Conservation (phyloP, 2,329 filamentous ascomycete genomes). For the Microdochium bolleyi region DNA sequence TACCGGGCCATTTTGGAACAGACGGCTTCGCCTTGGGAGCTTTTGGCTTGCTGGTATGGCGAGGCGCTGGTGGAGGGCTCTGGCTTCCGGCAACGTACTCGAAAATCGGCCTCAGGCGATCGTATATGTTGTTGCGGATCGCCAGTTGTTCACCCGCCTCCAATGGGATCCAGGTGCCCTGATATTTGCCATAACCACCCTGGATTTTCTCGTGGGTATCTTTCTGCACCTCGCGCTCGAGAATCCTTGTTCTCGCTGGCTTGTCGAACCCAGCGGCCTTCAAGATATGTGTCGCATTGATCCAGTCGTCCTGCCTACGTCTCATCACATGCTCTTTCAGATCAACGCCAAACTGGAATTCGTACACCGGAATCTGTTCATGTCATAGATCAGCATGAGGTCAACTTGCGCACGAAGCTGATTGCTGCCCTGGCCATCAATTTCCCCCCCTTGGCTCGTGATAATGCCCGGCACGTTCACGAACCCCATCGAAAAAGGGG, state of each 20-base stretch:
- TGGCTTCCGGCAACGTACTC: constrained; percentile 78
- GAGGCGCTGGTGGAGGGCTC: constrained; percentile 87
- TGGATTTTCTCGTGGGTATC: constrained; percentile 96
- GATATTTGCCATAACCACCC: constrained; percentile 97
- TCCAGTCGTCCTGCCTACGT: constrained; percentile 87
- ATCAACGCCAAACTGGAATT: constrained; percentile 78
- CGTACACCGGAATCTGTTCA: constrained; percentile 81
- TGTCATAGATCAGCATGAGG: constrained; percentile 1
- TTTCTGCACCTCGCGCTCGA: constrained; percentile 95
- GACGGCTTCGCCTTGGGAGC: constrained; percentile 56
- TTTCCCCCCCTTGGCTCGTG: too few relatives aligned
- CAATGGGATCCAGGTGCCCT: constrained; percentile 96
- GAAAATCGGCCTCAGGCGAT: constrained; percentile 80
- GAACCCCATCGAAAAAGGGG: too few relatives aligned
- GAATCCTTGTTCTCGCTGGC: constrained; percentile 84
- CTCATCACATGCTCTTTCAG: constrained; percentile 89
- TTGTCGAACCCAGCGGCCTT: constrained; percentile 98
- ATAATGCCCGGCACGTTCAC: too few relatives aligned
- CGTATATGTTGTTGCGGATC: constrained; percentile 76
- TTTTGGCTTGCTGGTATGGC: constrained; percentile 84
- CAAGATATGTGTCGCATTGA: constrained; percentile 98
- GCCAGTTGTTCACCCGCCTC: constrained; percentile 74
- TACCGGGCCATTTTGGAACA: constrained; percentile 52
- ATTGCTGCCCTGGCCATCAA: too few relatives aligned
- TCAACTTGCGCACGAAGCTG: too few relatives aligned